Evolutionary conservation across 2,329 filamentous ascomycete genomes (phyloP), one percentile per base, ranked within the genome.

Genomic region (Trichoderma hamatum): DNA sequence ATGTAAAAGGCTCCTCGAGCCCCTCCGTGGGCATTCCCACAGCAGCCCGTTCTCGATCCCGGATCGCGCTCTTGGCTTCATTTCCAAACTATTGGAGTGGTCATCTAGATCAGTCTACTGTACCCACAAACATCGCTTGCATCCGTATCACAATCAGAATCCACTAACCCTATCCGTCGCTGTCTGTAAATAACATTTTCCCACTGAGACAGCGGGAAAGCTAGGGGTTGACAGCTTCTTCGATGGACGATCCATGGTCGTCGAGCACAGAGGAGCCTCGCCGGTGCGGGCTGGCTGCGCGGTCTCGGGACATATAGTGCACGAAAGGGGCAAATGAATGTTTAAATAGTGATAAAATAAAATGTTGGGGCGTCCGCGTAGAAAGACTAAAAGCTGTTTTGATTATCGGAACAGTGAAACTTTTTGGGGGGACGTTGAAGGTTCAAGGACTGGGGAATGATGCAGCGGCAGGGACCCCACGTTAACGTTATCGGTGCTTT

Each of bases 111-210:
- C 32, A 68, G 62, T 24, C 6, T 14, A 16, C 49, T 59, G 19
- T 11, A 9, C 49, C 28, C 19, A 4, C 5, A 3, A 32, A 11
- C 26, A 32, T 36, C n/a, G 24, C 14, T 13, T 49, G 26, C 61
- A n/a, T 49, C 30, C 10, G 64, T 16, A 14, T 13, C 10, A 26
- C 6, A 21, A 2, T n/a, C 14, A 5, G 16, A 49, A 34, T 21
- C 6, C 11, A 73, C 78, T 73, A 67, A 82, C 81, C 61, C 81
- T 76, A 36, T 81, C 78, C 6, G 71, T 73, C 32, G 77, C 77
- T 21, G 78, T 80, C 73, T 82, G 81, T 43, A 72, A 73, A 72
- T 80, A 73, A 71, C 80, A 81, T 71, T 71, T 75, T 46, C 81
- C 80, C 39, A 82, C 76, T 16, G 73, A 72, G 65, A 78, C 70